Evolutionary conservation across 2,329 filamentous ascomycete genomes (phyloP).

Genomic region (Hypoxylon sp.): DNA sequence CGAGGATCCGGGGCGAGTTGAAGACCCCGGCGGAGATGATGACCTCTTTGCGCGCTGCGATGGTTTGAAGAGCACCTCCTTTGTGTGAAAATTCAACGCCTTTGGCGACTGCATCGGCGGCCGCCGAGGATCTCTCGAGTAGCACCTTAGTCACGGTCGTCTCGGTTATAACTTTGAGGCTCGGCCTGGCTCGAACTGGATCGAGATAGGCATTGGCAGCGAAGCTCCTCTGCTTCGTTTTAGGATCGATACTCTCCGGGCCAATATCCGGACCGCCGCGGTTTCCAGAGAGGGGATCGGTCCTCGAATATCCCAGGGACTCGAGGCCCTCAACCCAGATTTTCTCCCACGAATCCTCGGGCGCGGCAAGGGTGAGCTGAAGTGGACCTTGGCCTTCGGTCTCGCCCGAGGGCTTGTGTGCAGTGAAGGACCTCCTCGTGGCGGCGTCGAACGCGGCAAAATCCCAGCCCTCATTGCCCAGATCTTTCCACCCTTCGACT

Average conservation of each 20-base stretch:
- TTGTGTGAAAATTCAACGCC: constrained; percentile 30
- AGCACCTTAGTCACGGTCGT: constrained; percentile 37
- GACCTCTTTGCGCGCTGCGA: constrained; percentile 13
- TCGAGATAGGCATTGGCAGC: constrained; percentile 38
- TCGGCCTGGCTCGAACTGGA: constrained; percentile 28
- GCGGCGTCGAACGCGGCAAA: constrained; percentile 15
- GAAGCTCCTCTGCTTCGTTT: constrained; percentile 39
- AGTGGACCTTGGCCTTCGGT: constrained; percentile 16
- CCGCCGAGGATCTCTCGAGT: constrained; percentile 24
- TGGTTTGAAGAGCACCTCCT: not conserved
- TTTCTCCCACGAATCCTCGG: constrained; percentile 23
- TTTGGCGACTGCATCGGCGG: constrained; percentile 26
- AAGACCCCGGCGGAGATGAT: constrained; percentile 4
- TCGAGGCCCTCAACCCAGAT: constrained; percentile 36
- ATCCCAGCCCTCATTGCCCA: constrained; percentile 50
- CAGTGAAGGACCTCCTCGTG: not conserved
- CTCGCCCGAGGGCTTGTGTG: not conserved
- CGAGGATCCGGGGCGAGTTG: constrained; percentile 8
- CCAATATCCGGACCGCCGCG: constrained; percentile 17
- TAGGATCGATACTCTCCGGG: constrained; percentile 37
- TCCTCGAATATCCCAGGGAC: constrained; percentile 26
- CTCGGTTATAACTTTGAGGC: constrained; percentile 40
- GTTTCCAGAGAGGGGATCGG: constrained; percentile 37
- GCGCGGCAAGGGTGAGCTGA: constrained; percentile 29
- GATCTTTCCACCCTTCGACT: constrained; percentile 50